A percentile compares a stretch with the other conserved stretches of the same genome.
phyloP scores from a whole-genome alignment of 1,139 yeast genomes.

The Protomyces gravidus region DNA sequence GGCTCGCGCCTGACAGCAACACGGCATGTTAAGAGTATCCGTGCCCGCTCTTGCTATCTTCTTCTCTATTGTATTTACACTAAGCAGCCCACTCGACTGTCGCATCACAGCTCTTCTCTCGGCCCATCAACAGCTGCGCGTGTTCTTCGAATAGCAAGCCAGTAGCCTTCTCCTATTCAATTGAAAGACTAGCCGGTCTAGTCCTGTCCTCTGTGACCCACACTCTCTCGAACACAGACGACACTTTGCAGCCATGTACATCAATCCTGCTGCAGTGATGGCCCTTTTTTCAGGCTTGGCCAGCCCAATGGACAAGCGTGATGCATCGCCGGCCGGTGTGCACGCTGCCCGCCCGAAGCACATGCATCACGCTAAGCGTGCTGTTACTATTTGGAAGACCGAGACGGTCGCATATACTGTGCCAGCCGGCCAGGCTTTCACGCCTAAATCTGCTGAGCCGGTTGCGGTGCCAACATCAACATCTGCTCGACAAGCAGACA shows the following conservation, averaged over 20 bases:
- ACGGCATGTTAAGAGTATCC: neutral
- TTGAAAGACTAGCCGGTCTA: neutral
- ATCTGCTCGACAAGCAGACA: neutral
- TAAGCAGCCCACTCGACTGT: neutral
- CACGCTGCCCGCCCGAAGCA: slow-evolving; percentile 9
- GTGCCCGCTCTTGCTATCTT: neutral
- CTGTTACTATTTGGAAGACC: slow-evolving; percentile 24
- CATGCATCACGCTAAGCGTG: slow-evolving; percentile 20
- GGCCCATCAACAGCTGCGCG: neutral
- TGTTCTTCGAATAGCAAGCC: neutral
- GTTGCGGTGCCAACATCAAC: neutral
- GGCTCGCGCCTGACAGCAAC: neutral
- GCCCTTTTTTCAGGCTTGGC: slow-evolving; percentile 1
- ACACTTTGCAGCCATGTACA: neutral
- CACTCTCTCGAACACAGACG: neutral
- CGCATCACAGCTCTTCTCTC: slow-evolving; percentile 1
- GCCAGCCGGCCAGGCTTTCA: slow-evolving; percentile 11
- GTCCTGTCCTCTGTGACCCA: neutral
- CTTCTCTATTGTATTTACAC: neutral
- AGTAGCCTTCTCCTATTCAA: neutral
- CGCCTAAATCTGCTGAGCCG: neutral
- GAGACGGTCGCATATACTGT: slow-evolving; percentile 22
- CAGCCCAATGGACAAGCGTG: neutral
- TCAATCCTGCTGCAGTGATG: slow-evolving; percentile 5
- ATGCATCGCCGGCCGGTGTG: slow-evolving; percentile 2